phyloP scores from a whole-genome alignment of 331 rosid species.

The Saraca asoca region DNA sequence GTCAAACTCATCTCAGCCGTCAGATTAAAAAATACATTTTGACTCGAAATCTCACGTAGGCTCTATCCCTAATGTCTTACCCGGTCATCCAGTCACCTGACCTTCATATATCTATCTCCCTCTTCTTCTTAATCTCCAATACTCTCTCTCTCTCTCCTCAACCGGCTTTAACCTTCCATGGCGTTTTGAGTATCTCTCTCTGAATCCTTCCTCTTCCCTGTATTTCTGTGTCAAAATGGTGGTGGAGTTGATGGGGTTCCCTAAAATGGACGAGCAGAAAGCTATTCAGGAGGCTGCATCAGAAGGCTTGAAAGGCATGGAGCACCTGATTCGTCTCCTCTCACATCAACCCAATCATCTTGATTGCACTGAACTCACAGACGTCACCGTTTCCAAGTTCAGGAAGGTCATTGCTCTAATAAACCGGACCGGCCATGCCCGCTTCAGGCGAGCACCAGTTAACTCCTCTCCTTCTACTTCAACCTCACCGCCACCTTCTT shows the following conservation, averaged over 20 bases:
- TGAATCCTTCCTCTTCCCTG: background rate
- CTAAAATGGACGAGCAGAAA: constrained; percentile 65
- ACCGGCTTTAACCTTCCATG: background rate
- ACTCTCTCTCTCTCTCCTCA: background rate
- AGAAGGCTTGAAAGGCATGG: constrained; percentile 75
- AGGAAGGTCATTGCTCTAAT: constrained; percentile 62
- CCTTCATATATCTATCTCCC: constrained; percentile 44
- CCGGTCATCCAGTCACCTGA: constrained; percentile 50
- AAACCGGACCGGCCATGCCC: constrained; percentile 85
- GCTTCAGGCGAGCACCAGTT: constrained; percentile 82
- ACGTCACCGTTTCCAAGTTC: constrained; percentile 69
- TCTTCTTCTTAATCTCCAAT: background rate
- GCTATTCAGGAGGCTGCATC: constrained; percentile 80
- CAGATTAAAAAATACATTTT: constrained; percentile 34
- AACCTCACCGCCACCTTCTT: constrained; percentile 20
- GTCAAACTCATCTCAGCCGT: constrained; percentile 55
- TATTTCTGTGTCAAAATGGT: constrained; percentile 38
- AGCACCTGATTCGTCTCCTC: constrained; percentile 58
- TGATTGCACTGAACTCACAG: constrained; percentile 62
- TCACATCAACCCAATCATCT: constrained; percentile 55
- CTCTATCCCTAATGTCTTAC: constrained; percentile 12
- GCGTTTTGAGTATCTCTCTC: constrained; percentile 13
- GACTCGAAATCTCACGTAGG: constrained; percentile 22
- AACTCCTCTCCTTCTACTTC: constrained; percentile 21
- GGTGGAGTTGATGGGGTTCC: constrained; percentile 67